A percentile compares a stretch with the other conserved stretches of the same genome.
Conservation (phyloP, 192 early-diverging fungal species). For the Coemansia guatemalensis region DNA sequence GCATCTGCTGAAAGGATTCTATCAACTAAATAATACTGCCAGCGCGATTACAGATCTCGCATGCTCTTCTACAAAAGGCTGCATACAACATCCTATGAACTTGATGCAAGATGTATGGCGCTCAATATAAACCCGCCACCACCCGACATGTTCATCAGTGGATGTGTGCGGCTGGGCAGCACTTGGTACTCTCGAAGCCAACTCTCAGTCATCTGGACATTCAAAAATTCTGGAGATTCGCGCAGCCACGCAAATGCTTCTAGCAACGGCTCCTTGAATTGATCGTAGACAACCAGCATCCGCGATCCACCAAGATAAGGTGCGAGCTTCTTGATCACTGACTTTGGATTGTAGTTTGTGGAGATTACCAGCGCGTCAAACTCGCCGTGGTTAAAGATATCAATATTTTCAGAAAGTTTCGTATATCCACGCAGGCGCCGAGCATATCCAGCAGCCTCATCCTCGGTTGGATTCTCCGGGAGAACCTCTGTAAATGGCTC, state of each 20-base stretch:
- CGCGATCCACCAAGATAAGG: constrained; percentile 81
- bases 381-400: constrained; percentile 56
- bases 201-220: constrained; percentile 86
- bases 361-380: constrained; percentile 82
- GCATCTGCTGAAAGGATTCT: not conserved
- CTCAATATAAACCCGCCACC: constrained; percentile 71
- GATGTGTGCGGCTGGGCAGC: constrained; percentile 77
- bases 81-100: not conserved
- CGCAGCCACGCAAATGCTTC: constrained; percentile 68
- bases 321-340: constrained; percentile 68
- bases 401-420: constrained; percentile 53
- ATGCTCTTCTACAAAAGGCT: not conserved
- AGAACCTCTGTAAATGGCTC: constrained; percentile 59
- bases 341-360: constrained; percentile 71
- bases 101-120: constrained; percentile 55
- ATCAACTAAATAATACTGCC: not conserved
- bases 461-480: constrained; percentile 49
- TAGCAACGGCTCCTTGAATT: constrained; percentile 63
- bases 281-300: constrained; percentile 82
- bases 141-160: constrained; percentile 73
- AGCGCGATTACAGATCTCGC: not conserved
- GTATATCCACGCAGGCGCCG: constrained; percentile 56
- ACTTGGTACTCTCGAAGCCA: constrained; percentile 90
- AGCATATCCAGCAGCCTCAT: constrained; percentile 56
- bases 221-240: constrained; percentile 66